Conservation (phyloP, 2,329 filamentous ascomycete species). For the Trichoderma cornu-damae region DNA sequence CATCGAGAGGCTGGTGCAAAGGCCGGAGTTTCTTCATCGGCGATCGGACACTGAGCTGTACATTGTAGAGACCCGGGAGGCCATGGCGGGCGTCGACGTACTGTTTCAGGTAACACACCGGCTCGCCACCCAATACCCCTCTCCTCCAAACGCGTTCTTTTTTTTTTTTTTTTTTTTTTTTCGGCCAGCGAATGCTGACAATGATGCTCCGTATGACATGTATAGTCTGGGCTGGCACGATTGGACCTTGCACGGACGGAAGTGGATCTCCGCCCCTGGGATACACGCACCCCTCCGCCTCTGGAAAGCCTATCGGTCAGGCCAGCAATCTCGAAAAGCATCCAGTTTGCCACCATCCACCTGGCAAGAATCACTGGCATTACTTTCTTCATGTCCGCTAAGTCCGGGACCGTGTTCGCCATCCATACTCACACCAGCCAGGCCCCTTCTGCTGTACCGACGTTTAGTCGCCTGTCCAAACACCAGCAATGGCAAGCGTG, state of each 20-base stretch:
- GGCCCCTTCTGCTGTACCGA: neutral
- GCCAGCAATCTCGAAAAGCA: neutral
- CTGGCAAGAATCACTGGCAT: neutral
- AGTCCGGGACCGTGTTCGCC: neutral
- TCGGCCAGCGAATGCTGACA: neutral
- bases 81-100: neutral
- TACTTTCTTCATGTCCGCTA: neutral
- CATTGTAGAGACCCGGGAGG: neutral
- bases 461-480: neutral
- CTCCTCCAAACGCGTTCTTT: too few species aligned
- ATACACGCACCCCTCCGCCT: neutral
- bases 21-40: neutral
- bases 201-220: too few species aligned
- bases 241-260: neutral
- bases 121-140: neutral
- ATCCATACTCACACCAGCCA: neutral
- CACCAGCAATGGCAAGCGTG: neutral
- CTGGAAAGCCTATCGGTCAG: neutral
- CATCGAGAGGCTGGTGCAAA: neutral
- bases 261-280: neutral
- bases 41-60: neutral
- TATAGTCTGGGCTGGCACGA: slow-evolving; percentile 2
- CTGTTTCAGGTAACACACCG: neutral
- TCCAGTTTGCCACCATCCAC: neutral
- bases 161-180: too few species aligned